Evolutionary conservation across 75 land plant genomes (phyloP).

Genomic region (Gnetum montanum): DNA sequence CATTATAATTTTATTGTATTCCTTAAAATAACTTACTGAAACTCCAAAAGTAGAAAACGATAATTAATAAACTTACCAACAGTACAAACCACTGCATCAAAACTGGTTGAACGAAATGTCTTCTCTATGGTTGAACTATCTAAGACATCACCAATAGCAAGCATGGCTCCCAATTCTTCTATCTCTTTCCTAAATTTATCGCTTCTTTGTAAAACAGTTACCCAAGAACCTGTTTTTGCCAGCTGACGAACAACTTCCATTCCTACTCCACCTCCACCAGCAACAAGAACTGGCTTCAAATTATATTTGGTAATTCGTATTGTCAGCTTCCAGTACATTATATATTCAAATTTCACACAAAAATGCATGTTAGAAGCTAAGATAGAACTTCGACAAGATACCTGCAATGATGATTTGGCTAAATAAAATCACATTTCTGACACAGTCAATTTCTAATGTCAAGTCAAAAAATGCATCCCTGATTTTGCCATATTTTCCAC

Average conservation of each 20-base stretch:
- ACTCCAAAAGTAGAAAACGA: too few relatives aligned
- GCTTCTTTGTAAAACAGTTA: slow-evolving; percentile 39
- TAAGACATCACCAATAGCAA: slow-evolving; percentile 43
- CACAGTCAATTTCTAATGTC: too few relatives aligned
- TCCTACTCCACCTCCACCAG: slow-evolving; percentile 47
- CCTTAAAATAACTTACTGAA: too few relatives aligned
- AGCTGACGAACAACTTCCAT: slow-evolving; percentile 30
- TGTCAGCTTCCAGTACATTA: background rate
- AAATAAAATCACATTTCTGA: too few relatives aligned
- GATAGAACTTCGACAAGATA: background rate
- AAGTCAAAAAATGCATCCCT: too few relatives aligned
- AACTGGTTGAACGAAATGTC: slow-evolving; percentile 27
- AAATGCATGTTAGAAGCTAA: background rate
- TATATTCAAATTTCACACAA: background rate
- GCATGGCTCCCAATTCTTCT: slow-evolving; percentile 40
- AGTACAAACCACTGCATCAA: slow-evolving; percentile 49
- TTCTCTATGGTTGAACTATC: slow-evolving; percentile 29
- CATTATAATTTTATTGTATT: too few relatives aligned
- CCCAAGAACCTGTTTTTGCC: slow-evolving; percentile 48
- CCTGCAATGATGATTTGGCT: too few relatives aligned
- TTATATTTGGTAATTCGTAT: background rate
- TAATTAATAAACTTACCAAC: too few relatives aligned
- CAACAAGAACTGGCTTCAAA: slow-evolving; percentile 33
- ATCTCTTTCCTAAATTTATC: slow-evolving; percentile 41
- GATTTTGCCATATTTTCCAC: too few relatives aligned